A percentile compares a stretch with the other conserved stretches of the same genome.
Conservation (phyloP, 2,329 filamentous ascomycete genomes). For the Colletotrichum echinochloae region DNA sequence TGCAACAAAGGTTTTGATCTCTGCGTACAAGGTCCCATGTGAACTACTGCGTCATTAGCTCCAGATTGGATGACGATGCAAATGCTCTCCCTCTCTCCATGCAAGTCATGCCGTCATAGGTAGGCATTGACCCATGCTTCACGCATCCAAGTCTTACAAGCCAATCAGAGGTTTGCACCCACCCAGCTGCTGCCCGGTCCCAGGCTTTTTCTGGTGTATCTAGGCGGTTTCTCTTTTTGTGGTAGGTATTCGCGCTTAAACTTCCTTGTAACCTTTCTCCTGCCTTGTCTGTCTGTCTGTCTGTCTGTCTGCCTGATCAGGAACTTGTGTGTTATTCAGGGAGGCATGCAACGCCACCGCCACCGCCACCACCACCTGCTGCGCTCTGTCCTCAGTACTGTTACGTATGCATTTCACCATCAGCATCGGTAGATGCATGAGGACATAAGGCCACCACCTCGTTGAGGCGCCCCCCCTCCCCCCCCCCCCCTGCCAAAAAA, state of each 20-base stretch:
- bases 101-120: slow-evolving; percentile 11
- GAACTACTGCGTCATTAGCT: too few relatives aligned
- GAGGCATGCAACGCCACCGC: slow-evolving; percentile 8
- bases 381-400: too few relatives aligned
- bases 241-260: neutral
- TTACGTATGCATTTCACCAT: too few relatives aligned
- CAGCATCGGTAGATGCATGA: neutral
- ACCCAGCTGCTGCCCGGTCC: neutral
- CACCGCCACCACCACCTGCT: slow-evolving; percentile 19
- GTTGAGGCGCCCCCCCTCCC: neutral
- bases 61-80: neutral
- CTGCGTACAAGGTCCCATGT: neutral
- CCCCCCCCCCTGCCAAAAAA: too few relatives aligned
- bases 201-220: neutral
- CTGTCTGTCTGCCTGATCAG: neutral
- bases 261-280: neutral
- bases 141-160: neutral
- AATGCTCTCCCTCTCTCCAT: neutral
- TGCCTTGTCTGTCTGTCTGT: neutral
- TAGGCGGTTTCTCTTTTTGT: neutral
- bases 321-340: neutral
- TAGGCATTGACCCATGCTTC: slow-evolving; percentile 8
- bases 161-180: too few relatives aligned
- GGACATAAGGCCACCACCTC: neutral
- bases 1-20: neutral